phyloP scores from a whole-genome alignment of 78 protist genomes.

The Dictyostelium capitatum region DNA sequence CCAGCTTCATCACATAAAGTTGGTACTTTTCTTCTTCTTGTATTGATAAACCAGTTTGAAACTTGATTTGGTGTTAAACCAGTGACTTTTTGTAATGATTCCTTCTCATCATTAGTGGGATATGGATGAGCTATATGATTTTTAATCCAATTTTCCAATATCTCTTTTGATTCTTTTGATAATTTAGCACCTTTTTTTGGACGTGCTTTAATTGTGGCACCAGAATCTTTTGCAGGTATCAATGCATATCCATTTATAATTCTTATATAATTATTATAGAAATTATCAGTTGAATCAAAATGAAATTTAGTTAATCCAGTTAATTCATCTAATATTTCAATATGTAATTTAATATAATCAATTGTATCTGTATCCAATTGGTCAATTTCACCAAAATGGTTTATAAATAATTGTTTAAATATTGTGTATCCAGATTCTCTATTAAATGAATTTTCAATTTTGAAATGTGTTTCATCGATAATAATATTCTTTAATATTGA shows the following conservation, averaged over 20 bases:
- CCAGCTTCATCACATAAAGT: conserved; percentile 13
- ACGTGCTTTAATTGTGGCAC: neutral
- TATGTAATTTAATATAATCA: conserved; percentile 10
- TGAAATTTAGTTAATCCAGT: conserved; percentile 14
- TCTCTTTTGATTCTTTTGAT: neutral
- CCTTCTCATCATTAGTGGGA: conserved; percentile 90
- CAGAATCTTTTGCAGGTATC: conserved; percentile 8
- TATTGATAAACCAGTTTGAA: conserved; percentile 92
- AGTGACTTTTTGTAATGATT: conserved; percentile 53
- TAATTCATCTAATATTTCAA: conserved; percentile 1
- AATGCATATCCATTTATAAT: conserved; percentile 33
- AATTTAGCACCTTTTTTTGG: conserved; percentile 32
- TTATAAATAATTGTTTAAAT: neutral
- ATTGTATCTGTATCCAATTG: neutral
- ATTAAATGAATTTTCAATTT: neutral
- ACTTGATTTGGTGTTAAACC: conserved; percentile 84
- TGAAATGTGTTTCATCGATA: conserved; percentile 22
- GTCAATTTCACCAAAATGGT: neutral
- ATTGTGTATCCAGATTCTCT: neutral
- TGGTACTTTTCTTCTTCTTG: conserved; percentile 74
- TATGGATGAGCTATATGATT: conserved; percentile 88
- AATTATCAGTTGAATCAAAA: conserved; percentile 15
- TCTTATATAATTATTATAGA: conserved; percentile 15
- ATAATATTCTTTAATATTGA: neutral
- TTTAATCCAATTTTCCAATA: conserved; percentile 76